Percentiles rank a stretch among this genome's conserved stretches.
Evolutionary conservation across 805 yeast genomes (phyloP).

Genomic region (Lipomyces spencermartinsiae): DNA sequence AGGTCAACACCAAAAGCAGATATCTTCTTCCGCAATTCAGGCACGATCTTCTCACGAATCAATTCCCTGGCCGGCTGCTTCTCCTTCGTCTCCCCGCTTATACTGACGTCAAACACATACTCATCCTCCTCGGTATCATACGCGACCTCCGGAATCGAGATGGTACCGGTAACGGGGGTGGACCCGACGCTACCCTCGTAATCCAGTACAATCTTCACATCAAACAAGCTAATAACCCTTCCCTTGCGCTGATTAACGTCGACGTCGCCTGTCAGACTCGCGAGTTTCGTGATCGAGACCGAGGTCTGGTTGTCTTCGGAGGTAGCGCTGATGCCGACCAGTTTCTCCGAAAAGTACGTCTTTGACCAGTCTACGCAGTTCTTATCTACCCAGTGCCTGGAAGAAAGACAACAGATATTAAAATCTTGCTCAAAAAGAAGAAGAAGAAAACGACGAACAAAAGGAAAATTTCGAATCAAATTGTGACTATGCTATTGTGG

Average conservation of each 20-base stretch:
- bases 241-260: constrained; percentile 98
- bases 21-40: constrained; percentile 68
- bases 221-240: constrained; percentile 89
- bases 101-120: constrained; percentile 78
- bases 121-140: constrained; percentile 89
- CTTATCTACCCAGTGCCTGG: constrained; percentile 96
- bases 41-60: constrained; percentile 66
- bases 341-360: constrained; percentile 68
- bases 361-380: constrained; percentile 94
- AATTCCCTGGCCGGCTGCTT: constrained; percentile 56
- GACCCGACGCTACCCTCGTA: constrained; percentile 56
- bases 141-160: constrained; percentile 88
- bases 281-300: constrained; percentile 54
- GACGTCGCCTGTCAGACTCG: constrained; percentile 88
- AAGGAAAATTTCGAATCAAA: not conserved
- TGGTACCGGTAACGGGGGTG: constrained; percentile 66
- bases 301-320: constrained; percentile 43
- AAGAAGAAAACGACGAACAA: constrained; percentile 1
- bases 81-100: constrained; percentile 59
- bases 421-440: constrained; percentile 7
- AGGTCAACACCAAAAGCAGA: constrained; percentile 77
- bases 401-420: constrained; percentile 17
- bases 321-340: constrained; percentile 58
- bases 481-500: not conserved
- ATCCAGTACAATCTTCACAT: constrained; percentile 69